These are phyloP conservation scores for Penicillium steckii DNA, from an alignment of 495 filamentous ascomycete species.

Conservation along the genomic window DNA sequence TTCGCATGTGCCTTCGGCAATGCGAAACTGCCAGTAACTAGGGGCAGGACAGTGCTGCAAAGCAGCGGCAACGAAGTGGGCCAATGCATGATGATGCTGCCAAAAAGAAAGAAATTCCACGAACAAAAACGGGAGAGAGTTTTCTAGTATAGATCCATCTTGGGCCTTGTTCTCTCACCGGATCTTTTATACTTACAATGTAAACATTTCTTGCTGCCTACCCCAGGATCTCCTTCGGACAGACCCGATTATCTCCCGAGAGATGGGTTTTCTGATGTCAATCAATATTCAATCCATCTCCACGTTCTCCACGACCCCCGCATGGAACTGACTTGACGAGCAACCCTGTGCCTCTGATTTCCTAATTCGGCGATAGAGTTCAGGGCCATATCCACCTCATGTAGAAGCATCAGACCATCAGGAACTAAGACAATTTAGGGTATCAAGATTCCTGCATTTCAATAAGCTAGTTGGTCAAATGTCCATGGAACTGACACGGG, in stretches of 20 bases:
- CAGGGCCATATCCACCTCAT: slow-evolving; percentile 1
- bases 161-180: slow-evolving; percentile 6
- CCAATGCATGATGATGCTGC: slow-evolving; percentile 14
- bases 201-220: slow-evolving; percentile 4
- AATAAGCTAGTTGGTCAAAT: neutral
- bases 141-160: neutral
- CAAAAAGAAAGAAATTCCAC: neutral
- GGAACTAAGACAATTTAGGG: neutral
- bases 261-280: slow-evolving; percentile 8
- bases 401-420: neutral
- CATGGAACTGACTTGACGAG: slow-evolving; percentile 17
- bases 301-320: slow-evolving; percentile 13
- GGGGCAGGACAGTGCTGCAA: slow-evolving; percentile 13
- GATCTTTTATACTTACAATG: slow-evolving; percentile 12
- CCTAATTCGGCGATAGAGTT: slow-evolving; percentile 8
- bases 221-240: slow-evolving; percentile 3
- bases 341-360: slow-evolving; percentile 14
- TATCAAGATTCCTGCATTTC: neutral
- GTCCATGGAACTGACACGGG: neutral
- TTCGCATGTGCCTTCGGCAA: slow-evolving; percentile 8
- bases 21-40: slow-evolving; percentile 10
- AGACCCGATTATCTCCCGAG: slow-evolving; percentile 6
- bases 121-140: neutral
- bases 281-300: slow-evolving; percentile 4
- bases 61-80: slow-evolving; percentile 15